Evolutionary conservation across 345 rosid species (phyloP), one percentile per base, ranked within the genome.

Genomic region (Linum tenue): DNA sequence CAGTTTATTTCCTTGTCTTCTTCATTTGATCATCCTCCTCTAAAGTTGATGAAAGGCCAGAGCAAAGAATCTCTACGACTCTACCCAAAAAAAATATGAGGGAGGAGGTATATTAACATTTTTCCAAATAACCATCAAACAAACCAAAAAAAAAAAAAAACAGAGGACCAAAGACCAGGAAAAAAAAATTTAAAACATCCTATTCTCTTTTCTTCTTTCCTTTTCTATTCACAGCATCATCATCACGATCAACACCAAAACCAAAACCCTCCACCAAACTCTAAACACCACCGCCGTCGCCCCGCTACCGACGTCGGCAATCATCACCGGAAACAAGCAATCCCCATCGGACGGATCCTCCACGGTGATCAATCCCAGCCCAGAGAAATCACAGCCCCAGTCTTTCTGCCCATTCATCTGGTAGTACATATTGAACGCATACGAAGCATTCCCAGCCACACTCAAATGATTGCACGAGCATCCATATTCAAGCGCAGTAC

Each of bases 361-460:
- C 44, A 78, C 77, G 0, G 91, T 82, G 35, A 84, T 64, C 63
- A 44, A 37, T 55, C 84, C 94, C 73, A 87, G 65, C 35, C 85
- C 90, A 42, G 76, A 62, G 82, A 90, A 90, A 65, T 90, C 91
- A 50, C 97, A 90, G 78, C 72, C 74, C 97, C 89, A 81, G 0
- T 76, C 56, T 39, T 73, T 58, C 73, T 90, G 97, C 64, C 76
- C 58, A 3, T 81, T 76, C 41, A 90, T 67, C 69, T 90, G 97
- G 70, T 82, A 90, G 72, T 85, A 87, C 90, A 87, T 85, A 62
- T 85, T 90, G 70, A 90, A 90, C 1, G 94, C 90, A 67, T 87
- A 90, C 0, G 97, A 90, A 56, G 91, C 94, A 78, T 90, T 90
- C 37, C 91, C 91, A 56, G 77, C 38, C 36, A 37, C 68, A 11